phyloP scores from a whole-genome alignment of 768 basidiomycete species.

The Solioccasus polychromus region DNA sequence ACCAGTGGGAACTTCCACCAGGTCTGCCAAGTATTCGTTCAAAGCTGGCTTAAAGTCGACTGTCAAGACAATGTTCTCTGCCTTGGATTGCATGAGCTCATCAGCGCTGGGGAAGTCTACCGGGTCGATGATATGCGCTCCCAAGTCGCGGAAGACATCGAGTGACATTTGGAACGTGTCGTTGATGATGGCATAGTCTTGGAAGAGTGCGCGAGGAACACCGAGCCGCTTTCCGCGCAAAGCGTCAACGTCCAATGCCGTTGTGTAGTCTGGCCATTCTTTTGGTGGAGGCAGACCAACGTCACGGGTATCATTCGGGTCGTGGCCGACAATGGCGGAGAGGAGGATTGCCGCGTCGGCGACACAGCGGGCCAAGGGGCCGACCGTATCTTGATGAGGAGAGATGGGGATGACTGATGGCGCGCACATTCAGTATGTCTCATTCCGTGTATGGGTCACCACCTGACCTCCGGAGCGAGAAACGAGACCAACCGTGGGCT shows the following conservation, averaged over 20 bases:
- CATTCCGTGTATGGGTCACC: not conserved
- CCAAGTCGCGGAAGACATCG: slow-evolving; percentile 36
- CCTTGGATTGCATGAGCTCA: slow-evolving; percentile 45
- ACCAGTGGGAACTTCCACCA: slow-evolving; percentile 56
- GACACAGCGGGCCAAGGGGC: slow-evolving; percentile 36
- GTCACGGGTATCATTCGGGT: slow-evolving; percentile 36
- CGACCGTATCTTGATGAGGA: slow-evolving; percentile 39
- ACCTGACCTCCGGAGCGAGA: slow-evolving; percentile 36
- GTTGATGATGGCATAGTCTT: slow-evolving; percentile 21
- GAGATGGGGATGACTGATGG: slow-evolving; percentile 46
- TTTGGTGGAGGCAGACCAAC: slow-evolving; percentile 44
- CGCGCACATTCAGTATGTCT: not conserved
- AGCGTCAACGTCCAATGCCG: slow-evolving; percentile 45
- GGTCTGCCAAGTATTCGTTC: slow-evolving; percentile 43
- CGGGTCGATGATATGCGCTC: slow-evolving; percentile 55
- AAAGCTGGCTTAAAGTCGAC: slow-evolving; percentile 55
- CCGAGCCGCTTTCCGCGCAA: slow-evolving; percentile 46
- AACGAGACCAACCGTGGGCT: slow-evolving; percentile 42
- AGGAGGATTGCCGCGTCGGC: slow-evolving; percentile 39
- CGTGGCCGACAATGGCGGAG: slow-evolving; percentile 40
- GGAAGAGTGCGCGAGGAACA: slow-evolving; percentile 38
- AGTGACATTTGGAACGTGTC: slow-evolving; percentile 40
- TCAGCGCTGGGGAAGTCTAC: slow-evolving; percentile 57
- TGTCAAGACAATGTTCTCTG: slow-evolving; percentile 52
- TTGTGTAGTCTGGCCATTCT: slow-evolving; percentile 52